Evolutionary conservation across 345 rosid genomes (phyloP), one percentile per base, ranked within the genome.

Genomic region (Brassica carinata): DNA sequence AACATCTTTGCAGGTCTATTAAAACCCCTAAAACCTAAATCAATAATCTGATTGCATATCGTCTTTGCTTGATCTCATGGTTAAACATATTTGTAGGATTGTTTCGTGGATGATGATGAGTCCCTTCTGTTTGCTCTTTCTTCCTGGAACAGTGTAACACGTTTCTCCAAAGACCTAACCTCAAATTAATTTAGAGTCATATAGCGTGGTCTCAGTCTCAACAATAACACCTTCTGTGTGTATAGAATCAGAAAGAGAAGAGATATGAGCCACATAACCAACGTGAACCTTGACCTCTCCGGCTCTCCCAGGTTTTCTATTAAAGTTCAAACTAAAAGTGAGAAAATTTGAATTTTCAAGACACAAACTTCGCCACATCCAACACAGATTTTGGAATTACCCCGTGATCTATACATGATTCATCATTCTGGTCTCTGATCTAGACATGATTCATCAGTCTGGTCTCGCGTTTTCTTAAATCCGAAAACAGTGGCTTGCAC

Each of bases 11-110:
- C 72, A 51, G 13, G 34, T 69, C 69, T 7, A 34, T 13, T 19
- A 15, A 69, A 74, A 74, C 74, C 72, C 26, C 13, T 71, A 2
- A 38, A 77, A 58, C 81, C 26, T 23, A 23, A 23, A 23, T 23
- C 75, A 18, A 61, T 43, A 77, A 63, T 29, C 38, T 63, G 38
- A 13, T 63, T 63, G 67, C 67, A 29, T 63, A 63, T 8, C 66
- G 15, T 19, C 64, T 58, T 59, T 59, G 0, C 64, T 59, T 59
- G n/a, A 61, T 23, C 64, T 40, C 48, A 40, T 40, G 48, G 48
- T 40, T 40, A 40, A 40, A 9, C 48, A 40, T 40, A 11, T 40
- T 40, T 40, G 48, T 40, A 40, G 48, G 48, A 9, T 9, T 9
- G 10, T 40, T 40, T 2, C 48, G 48, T 9, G 48, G 48, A 40